Percentiles rank a stretch among this genome's conserved stretches.
Conservation (phyloP, 192 early-diverging fungal species). For the Gonapodya prolifera region DNA sequence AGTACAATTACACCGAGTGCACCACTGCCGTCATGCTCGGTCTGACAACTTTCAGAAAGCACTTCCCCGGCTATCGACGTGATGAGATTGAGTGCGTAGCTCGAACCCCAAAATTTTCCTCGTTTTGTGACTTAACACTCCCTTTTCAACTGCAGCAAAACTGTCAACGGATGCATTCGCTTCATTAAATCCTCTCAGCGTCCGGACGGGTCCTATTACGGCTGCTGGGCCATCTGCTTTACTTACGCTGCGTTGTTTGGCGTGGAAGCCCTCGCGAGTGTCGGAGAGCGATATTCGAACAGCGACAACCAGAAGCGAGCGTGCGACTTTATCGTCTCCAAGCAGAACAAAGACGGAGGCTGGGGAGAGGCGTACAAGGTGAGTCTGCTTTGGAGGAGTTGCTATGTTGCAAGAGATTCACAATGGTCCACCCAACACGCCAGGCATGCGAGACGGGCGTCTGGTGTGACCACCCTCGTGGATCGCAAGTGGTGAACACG, state of each 20-base stretch:
- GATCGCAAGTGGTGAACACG: slow-evolving; percentile 86
- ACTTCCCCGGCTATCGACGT: slow-evolving; percentile 66
- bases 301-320: slow-evolving; percentile 46
- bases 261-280: slow-evolving; percentile 64
- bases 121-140: not conserved
- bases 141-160: slow-evolving; percentile 8
- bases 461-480: not conserved
- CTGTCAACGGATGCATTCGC: slow-evolving; percentile 43
- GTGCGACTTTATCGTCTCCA: slow-evolving; percentile 82
- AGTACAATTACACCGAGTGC: slow-evolving; percentile 96
- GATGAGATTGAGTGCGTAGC: slow-evolving; percentile 56
- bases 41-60: slow-evolving; percentile 59
- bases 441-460: slow-evolving; percentile 53
- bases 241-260: slow-evolving; percentile 94
- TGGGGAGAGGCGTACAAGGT: slow-evolving; percentile 95
- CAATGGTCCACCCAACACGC: not conserved
- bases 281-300: slow-evolving; percentile 71
- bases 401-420: too few relatives aligned
- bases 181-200: slow-evolving; percentile 65
- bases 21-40: slow-evolving; percentile 86
- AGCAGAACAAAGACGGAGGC: slow-evolving; percentile 84
- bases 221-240: slow-evolving; percentile 94
- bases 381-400: slow-evolving; percentile 5
- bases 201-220: slow-evolving; percentile 84
- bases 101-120: slow-evolving; percentile 3